Evolutionary conservation across 176 grass and related monocot genomes (phyloP).

Genomic region (Melocanna baccifera): DNA sequence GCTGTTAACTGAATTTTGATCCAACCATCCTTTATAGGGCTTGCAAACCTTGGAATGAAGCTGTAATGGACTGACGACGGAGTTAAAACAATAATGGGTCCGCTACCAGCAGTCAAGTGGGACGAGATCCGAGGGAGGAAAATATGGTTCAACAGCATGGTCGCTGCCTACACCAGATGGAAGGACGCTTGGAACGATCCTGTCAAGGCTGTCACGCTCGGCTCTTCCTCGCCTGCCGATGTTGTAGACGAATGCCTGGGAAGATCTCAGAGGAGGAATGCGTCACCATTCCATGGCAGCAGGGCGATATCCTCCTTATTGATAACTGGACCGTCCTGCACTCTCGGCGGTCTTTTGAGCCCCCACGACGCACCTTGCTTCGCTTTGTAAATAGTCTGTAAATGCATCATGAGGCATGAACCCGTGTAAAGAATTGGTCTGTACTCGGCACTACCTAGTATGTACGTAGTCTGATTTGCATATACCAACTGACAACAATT

Average conservation of each 20-base stretch:
- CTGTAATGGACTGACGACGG: conserved; percentile 77
- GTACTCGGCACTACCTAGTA: background rate
- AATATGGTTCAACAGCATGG: conserved; percentile 99
- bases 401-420: background rate
- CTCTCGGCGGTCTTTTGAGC: conserved; percentile 67
- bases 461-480: background rate
- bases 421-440: background rate
- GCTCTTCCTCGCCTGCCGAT: conserved; percentile 54
- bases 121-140: conserved; percentile 58
- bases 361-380: conserved; percentile 79
- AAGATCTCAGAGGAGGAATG: conserved; percentile 73
- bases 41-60: conserved; percentile 60
- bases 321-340: conserved; percentile 89
- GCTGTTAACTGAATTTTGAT: background rate
- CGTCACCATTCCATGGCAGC: conserved; percentile 63
- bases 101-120: conserved; percentile 67
- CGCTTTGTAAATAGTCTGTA: conserved; percentile 67
- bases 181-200: conserved; percentile 84
- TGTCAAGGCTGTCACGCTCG: conserved; percentile 76
- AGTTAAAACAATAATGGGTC: conserved; percentile 82
- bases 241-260: conserved; percentile 63
- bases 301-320: conserved; percentile 71
- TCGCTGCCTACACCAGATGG: conserved; percentile 93
- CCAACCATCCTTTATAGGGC: conserved; percentile 32
- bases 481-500: background rate